phyloP scores from a whole-genome alignment of 2,329 filamentous ascomycete genomes.

The Aureobasidium sp. region DNA sequence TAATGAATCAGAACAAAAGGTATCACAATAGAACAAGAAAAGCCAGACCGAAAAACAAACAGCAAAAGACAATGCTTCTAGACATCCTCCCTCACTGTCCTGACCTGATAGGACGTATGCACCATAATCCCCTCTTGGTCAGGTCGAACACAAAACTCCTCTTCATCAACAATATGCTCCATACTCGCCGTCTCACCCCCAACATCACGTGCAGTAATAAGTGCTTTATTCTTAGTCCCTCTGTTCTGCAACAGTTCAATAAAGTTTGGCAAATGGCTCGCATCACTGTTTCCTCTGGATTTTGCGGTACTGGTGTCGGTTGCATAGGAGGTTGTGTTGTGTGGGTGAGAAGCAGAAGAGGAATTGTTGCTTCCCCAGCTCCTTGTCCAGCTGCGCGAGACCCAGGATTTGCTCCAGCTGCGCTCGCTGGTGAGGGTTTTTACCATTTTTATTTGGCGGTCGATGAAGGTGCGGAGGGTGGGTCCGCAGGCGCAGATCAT shows the following conservation, averaged over 20 bases:
- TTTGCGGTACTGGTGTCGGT: not conserved
- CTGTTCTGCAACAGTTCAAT: slow-evolving; percentile 3
- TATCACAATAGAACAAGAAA: not conserved
- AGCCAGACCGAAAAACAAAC: not conserved
- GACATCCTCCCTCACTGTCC: slow-evolving; percentile 4
- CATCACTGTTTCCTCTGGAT: not conserved
- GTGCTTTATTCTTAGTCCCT: not conserved
- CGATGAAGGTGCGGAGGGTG: slow-evolving; percentile 11
- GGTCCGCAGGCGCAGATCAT: slow-evolving; percentile 14
- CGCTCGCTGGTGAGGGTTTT: not conserved
- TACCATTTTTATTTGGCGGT: slow-evolving; percentile 10
- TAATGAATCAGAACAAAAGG: not conserved
- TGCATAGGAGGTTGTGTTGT: not conserved
- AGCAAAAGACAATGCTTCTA: not conserved
- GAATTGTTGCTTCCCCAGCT: not conserved
- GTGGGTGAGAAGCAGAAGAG: not conserved
- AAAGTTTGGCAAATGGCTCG: not conserved
- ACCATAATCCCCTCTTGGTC: slow-evolving; percentile 10
- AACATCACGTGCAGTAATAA: not conserved
- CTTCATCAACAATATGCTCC: slow-evolving; percentile 2
- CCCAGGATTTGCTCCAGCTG: slow-evolving; percentile 1
- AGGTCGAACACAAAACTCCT: not conserved
- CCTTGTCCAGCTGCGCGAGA: not conserved
- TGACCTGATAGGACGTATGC: slow-evolving; percentile 11
- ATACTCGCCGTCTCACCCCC: not conserved